phyloP scores from a whole-genome alignment of 371 early-diverging fungal species.

The Blastocladiella emersonii region DNA sequence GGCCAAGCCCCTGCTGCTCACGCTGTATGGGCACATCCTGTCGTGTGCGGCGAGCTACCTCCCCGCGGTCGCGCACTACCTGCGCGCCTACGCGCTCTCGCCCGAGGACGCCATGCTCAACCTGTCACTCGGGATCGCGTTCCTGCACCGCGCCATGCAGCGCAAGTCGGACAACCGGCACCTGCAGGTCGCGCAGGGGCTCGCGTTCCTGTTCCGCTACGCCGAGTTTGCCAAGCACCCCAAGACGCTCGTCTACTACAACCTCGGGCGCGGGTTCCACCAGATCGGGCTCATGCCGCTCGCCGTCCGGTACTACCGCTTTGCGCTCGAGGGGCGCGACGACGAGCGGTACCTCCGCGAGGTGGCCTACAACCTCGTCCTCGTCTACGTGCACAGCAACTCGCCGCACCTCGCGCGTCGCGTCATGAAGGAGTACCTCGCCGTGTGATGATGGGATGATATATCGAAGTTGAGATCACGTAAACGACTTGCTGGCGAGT shows the following conservation, averaged over 20 bases:
- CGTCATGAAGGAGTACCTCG: constrained; percentile 1
- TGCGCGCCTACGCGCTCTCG: constrained; percentile 36
- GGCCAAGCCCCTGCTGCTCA: constrained; percentile 29
- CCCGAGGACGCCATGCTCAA: constrained; percentile 52
- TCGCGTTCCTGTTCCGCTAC: constrained; percentile 55
- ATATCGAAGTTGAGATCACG: too few species aligned
- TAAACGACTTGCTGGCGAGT: too few species aligned
- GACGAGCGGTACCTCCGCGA: constrained; percentile 27
- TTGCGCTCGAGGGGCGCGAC: constrained; percentile 29
- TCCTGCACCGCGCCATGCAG: constrained; percentile 48
- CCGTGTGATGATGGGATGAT: neutral
- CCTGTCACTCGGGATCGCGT: constrained; percentile 43
- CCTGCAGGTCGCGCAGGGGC: constrained; percentile 42
- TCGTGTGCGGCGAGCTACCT: constrained; percentile 34
- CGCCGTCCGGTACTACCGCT: constrained; percentile 67
- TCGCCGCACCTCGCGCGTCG: neutral
- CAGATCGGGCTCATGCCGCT: constrained; percentile 56
- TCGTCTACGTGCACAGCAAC: constrained; percentile 31
- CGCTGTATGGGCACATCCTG: constrained; percentile 46
- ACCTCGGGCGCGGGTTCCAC: constrained; percentile 75
- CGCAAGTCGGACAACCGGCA: constrained; percentile 56
- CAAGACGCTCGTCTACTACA: constrained; percentile 32
- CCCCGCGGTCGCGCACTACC: constrained; percentile 39
- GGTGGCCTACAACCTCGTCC: constrained; percentile 63
- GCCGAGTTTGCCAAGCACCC: constrained; percentile 43